Base-by-base conservation (phyloP, 2,329 filamentous ascomycete species). In the Diaporthe aspalathi region DNA sequence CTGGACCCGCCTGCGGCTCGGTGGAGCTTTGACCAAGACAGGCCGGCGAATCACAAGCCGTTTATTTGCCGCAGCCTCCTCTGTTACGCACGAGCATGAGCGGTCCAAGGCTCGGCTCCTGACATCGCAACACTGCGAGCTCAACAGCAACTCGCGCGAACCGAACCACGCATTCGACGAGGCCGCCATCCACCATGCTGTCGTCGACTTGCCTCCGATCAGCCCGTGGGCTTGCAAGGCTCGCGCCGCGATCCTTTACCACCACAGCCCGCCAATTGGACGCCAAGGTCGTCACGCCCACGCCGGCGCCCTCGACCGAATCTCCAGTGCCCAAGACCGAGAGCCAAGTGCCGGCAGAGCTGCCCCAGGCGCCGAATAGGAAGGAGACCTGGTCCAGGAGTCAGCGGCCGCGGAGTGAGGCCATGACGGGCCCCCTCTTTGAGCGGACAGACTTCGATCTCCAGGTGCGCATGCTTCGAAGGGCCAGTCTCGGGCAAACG, bases 361-460 rank as follows among this genome's bases (percentile, higher is more conserved):
- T 88, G 70, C 83, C 86, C 81, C 96, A 99, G 86, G 94, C 95
- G 40, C 96, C 96, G 27, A 99, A 99, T 86, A 90, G 94, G 74
- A 84, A 86, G 72, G 89, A 84, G 7, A 88, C 94, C 72, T 99
- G 96, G 96, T 94, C 94, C 73, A 85, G 90, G 79, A 97, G 90
- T 84, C 96, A 99, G 87, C 90, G 90, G 82, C 90, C 94, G 49
- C 88, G 95, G 78, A 88, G 90, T 68, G 83, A 90, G 82, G 96
- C 94, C 67, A 99, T 99, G 95, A 90, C 91, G 52, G 96, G 96
- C 52, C 96, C 96, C 75, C 88, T 95, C 77, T 99, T 99, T 79
- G 96, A 99, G 87, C 95, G 98, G 90, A 98, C 94, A 43, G 94
- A 97, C 79, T 95, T 98, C 84, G 90, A 92, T 77, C 84, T 92